These are phyloP conservation scores for Pyrenophora graminea DNA, from an alignment of 2,329 filamentous ascomycete genomes.

Conservation along the genomic window DNA sequence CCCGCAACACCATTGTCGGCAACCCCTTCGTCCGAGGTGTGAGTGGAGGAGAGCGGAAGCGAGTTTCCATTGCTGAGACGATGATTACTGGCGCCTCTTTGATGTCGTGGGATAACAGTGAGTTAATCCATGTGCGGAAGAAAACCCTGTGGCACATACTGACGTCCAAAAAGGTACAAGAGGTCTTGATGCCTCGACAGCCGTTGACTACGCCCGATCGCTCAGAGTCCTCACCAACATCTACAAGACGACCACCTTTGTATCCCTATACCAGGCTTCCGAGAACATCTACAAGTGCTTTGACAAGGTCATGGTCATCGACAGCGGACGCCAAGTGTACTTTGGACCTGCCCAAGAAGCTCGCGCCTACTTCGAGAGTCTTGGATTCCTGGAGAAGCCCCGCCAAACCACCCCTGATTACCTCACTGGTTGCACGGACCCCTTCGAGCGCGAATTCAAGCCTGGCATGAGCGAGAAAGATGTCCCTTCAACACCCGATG, in stretches of 20 bases:
- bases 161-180: slow-evolving; percentile 36
- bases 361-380: slow-evolving; percentile 72
- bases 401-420: slow-evolving; percentile 83
- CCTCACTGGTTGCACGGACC: slow-evolving; percentile 78
- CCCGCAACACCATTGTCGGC: slow-evolving; percentile 80
- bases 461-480: slow-evolving; percentile 67
- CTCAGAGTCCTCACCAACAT: slow-evolving; percentile 72
- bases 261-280: slow-evolving; percentile 83
- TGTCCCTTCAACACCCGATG: slow-evolving; percentile 69
- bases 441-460: slow-evolving; percentile 79
- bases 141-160: no score
- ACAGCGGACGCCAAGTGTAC: slow-evolving; percentile 74
- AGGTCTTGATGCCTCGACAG: slow-evolving; percentile 55
- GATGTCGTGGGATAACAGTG: slow-evolving; percentile 63
- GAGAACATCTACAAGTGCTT: slow-evolving; percentile 81
- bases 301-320: slow-evolving; percentile 83
- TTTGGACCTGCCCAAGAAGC: slow-evolving; percentile 72
- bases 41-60: slow-evolving; percentile 77
- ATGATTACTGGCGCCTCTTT: slow-evolving; percentile 74
- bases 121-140: no score
- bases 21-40: slow-evolving; percentile 78
- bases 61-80: slow-evolving; percentile 82
- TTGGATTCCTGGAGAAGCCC: slow-evolving; percentile 75
- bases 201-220: slow-evolving; percentile 55
- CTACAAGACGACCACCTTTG: slow-evolving; percentile 81